Base-by-base conservation (phyloP, 1,139 yeast species). In the Petasospora rhodanensis region DNA sequence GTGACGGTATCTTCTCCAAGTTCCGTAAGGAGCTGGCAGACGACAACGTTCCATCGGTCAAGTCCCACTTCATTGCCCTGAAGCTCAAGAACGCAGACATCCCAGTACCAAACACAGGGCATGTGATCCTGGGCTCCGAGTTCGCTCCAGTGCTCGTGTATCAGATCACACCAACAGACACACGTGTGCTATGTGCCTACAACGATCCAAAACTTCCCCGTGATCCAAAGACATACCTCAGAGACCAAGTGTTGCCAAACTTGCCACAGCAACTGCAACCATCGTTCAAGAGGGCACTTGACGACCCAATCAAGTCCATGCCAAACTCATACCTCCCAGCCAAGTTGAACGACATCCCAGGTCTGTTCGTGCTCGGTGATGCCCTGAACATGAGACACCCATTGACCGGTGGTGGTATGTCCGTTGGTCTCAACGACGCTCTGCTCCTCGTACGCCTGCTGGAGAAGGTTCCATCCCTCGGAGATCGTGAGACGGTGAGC, bases 371-470 rank as follows among this genome's bases (percentile, higher is more conserved):
- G 49, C 58, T 91, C 29, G 99, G 99, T 25, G 99, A 91, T 56
- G 86, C 98, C 2, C 70, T 89, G 52, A 91, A 91, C 58, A 91
- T 91, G 96, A 75, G 99, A 56, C 99, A 91, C 58, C 99, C 99
- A 14, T 70, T 91, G 43, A 91, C 98, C 2, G 99, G 99, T 28
- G 98, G 98, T 40, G 99, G 99, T 41, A 91, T 91, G 99, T 89
- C 97, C 9, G 98, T 91, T 27, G 97, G 96, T 1, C 67, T 93
- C 42, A 83, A 79, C 54, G 99, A 91, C 56, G 91, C 89, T 6
- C 86, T 70, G 13, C 57, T 82, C 40, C 63, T 83, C 48, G 72
- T 83, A 17, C 70, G 68, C 43, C 60, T 80, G 23, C 62, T 86
- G 31, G 73, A 77, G 19, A 56, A 59, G 24, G 77, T 82, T 12